Base-by-base conservation (phyloP, 441 rosid genomes). In the Gossypium lobatum region DNA sequence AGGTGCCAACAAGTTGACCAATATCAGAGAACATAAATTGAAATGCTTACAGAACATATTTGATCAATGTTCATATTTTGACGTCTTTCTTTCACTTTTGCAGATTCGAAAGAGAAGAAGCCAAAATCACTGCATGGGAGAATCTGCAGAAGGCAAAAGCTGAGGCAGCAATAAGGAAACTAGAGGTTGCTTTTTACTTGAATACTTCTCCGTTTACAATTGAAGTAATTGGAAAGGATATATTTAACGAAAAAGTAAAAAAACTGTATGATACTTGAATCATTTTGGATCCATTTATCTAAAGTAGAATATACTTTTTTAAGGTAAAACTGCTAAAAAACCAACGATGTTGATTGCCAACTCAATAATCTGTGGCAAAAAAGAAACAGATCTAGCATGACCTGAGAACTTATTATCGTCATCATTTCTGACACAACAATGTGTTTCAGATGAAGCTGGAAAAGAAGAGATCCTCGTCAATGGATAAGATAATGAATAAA, bases 71-170 rank as follows among this genome's bases (percentile, higher is more conserved):
- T 59, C 37, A 18, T 52, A 62, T 54, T 37, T 50, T 64, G 42
- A 52, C 20, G 6, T 72, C 79, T 74, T 25, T n/a, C 57, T 74
- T 72, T 48, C 25, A 3, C 53, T 28, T 67, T 53, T 68, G 70
- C 85, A 96, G 99, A 82, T 63, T 52, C 20, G 87, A 88, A 81
- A 88, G 89, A 57, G 97, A 93, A 78, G 97, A 90, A 86, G 95
- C 97, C 25, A 88, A 89, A 82, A 92, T 93, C 78, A 86, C 79
- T n/a, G 93, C 97, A 21, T 93, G 98, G 98, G 97, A 93, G 83
- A 93, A 91, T 75, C 86, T 93, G 78, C 98, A 93, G 88, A 93
- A 87, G 82, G 98, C 98, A 14, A 91, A 93, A 78, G 98, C 98
- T 14, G 98, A 93, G 82, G 93, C 97, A 77, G 85, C 88, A 71